Base-by-base conservation (phyloP, 1,284 basidiomycete species). In the Leccinum subrobustum region DNA sequence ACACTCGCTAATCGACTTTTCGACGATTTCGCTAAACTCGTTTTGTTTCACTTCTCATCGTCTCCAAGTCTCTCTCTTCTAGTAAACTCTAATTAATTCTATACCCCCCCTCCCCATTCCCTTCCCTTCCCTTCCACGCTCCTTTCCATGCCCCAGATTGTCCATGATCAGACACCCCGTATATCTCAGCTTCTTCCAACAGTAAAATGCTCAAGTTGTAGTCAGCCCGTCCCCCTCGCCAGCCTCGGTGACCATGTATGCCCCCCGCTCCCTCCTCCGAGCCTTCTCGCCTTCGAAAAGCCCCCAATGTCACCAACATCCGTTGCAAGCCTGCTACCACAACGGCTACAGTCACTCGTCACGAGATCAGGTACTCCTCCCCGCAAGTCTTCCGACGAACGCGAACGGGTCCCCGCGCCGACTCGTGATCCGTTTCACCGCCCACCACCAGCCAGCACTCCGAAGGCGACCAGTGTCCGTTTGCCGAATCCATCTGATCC, bases 191-290 rank as follows among this genome's bases (percentile, higher is more conserved):
- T 89, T 56, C 79, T 95, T 16, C 91, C 93, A 3, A 82, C 85
- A 2, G 88, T 94, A 63, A 95, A 89, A 72, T 95, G 93, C 74
- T 92, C 91, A 3, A 88, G 78, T 44, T 95, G 93, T 73, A 76
- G 79, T 65, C 76, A 78, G 31, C 84, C 83, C 3, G 90, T 95
- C 42, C 83, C 88, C 35, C 80, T 94, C 55, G 77, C 80, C 56
- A 80, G 85, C 35, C 85, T 94, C 44, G 85, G 85, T 52, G 89
- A 91, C 62, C 92, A 94, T 72, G 78, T 86, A 68, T 94, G 92
- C 71, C 60, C 77, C 11, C 71, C 79, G 23, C 67, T 78, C 16
- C 80, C 81, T 9, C 78, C 83, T 9, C 82, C 82, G 52, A 68
- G 76, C 44, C 39, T 67, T 25, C 60, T 65, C n/a, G 51, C 68